These are phyloP conservation scores for Chaetomium globosum DNA, from an alignment of 2,329 filamentous ascomycete genomes.

Conservation along the genomic window DNA sequence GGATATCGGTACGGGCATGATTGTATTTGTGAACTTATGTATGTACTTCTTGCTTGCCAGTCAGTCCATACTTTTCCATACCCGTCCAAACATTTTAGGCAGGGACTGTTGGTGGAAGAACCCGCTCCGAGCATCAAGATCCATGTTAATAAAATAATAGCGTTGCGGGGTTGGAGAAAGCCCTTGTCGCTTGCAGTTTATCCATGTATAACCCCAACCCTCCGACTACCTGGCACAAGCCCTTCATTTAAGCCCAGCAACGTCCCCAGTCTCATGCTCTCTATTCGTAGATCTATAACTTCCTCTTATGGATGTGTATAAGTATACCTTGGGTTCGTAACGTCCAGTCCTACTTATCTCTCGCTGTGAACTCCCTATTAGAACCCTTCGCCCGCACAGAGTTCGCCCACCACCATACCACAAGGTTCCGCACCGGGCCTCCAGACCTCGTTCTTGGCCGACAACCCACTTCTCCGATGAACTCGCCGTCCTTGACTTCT, in stretches of 20 bases:
- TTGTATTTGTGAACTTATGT: background rate
- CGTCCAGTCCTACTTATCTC: background rate
- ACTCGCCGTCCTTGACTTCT: slow-evolving; percentile 53
- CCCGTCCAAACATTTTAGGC: background rate
- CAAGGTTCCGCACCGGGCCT: slow-evolving; percentile 71
- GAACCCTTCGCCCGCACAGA: slow-evolving; percentile 65
- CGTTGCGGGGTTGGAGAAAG: slow-evolving; percentile 10
- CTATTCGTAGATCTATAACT: background rate
- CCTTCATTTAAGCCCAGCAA: background rate
- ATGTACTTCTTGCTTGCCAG: background rate
- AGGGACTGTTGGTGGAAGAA: background rate
- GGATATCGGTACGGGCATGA: background rate
- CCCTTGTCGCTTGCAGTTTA: background rate
- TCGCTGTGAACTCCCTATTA: slow-evolving; percentile 37
- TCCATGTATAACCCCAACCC: slow-evolving; percentile 13
- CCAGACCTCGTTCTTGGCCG: slow-evolving; percentile 81
- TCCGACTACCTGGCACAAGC: background rate
- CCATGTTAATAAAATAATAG: background rate
- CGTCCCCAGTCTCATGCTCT: background rate
- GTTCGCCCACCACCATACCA: slow-evolving; percentile 88
- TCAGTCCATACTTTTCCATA: too few species aligned
- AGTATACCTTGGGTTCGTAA: background rate
- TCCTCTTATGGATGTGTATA: too few species aligned
- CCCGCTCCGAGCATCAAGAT: background rate
- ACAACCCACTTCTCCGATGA: slow-evolving; percentile 79